A percentile compares a stretch with the other conserved stretches of the same genome.
Conservation (phyloP, 306 rosid genomes). For the Senna siamea region DNA sequence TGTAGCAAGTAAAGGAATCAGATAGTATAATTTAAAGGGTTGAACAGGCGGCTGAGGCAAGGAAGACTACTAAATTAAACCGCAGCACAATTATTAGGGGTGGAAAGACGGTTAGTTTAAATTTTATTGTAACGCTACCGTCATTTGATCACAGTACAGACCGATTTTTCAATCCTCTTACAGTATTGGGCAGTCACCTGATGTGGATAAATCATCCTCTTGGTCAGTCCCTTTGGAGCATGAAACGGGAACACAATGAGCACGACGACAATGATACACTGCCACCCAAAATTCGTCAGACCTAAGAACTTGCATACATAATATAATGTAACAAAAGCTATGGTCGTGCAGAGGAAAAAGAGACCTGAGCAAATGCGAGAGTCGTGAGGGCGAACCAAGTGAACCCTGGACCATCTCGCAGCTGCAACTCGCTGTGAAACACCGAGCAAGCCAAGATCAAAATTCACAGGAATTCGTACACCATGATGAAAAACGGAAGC, state of each 20-base stretch:
- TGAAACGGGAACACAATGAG: conserved; percentile 44
- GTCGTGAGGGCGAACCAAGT: conserved; percentile 35
- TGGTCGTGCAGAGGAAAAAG: not conserved
- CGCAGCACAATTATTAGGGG: not conserved
- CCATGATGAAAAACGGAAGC: conserved; percentile 64
- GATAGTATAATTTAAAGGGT: not conserved
- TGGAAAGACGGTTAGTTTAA: not conserved
- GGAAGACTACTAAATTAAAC: not conserved
- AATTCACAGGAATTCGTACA: conserved; percentile 47
- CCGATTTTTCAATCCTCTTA: not conserved
- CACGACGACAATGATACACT: conserved; percentile 51
- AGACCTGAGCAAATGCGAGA: conserved; percentile 46
- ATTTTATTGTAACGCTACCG: not conserved
- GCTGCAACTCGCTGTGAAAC: conserved; percentile 42
- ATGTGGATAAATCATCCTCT: conserved; percentile 47
- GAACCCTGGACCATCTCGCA: conserved; percentile 44
- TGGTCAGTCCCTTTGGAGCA: conserved; percentile 58
- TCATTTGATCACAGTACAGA: not conserved
- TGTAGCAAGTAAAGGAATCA: not conserved
- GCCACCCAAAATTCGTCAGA: conserved; percentile 34
- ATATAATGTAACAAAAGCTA: not conserved
- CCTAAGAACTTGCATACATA: conserved; percentile 10
- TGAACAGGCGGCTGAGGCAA: not conserved
- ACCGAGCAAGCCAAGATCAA: conserved; percentile 27
- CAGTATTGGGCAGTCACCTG: conserved; percentile 50